Conservation (phyloP, 2,329 filamentous ascomycete species). For the Penicillium oxalicum region DNA sequence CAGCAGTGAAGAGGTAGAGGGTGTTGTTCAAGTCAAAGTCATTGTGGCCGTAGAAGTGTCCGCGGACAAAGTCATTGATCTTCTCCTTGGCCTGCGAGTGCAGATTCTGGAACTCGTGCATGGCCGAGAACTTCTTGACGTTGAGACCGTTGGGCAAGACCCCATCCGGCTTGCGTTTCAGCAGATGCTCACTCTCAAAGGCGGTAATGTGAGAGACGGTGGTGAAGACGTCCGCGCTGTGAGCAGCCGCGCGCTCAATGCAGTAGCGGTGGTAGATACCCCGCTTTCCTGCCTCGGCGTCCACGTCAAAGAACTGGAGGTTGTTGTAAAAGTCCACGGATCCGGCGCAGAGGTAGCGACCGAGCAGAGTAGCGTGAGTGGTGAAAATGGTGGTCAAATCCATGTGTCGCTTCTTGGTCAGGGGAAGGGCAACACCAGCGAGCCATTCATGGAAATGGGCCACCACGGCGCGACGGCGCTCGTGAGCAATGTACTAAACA, state of each 20-base stretch:
- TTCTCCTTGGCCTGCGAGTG: slow-evolving; percentile 96
- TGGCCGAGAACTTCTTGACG: slow-evolving; percentile 95
- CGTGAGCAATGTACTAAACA: slow-evolving; percentile 79
- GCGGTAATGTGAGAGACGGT: slow-evolving; percentile 98
- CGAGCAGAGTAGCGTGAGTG: slow-evolving; percentile 90
- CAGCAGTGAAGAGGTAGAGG: slow-evolving; percentile 94
- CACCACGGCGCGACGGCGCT: slow-evolving; percentile 86
- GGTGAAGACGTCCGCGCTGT: slow-evolving; percentile 93
- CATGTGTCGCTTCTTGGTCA: slow-evolving; percentile 89
- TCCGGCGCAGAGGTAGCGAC: slow-evolving; percentile 91
- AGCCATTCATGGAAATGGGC: slow-evolving; percentile 99
- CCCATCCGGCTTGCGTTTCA: slow-evolving; percentile 96
- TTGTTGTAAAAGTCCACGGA: slow-evolving; percentile 99
- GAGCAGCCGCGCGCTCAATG: slow-evolving; percentile 88
- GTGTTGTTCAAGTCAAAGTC: slow-evolving; percentile 97
- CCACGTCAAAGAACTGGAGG: slow-evolving; percentile 91
- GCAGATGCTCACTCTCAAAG: slow-evolving; percentile 92
- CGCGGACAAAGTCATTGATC: slow-evolving; percentile 96
- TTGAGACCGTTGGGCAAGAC: slow-evolving; percentile 95
- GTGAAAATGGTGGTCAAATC: slow-evolving; percentile 98
- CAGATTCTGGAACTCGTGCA: slow-evolving; percentile 98
- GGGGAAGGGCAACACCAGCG: slow-evolving; percentile 82
- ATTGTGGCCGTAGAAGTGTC: slow-evolving; percentile 97
- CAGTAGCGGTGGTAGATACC: slow-evolving; percentile 98
- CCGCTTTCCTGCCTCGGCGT: slow-evolving; percentile 92